Evolutionary conservation across 495 filamentous ascomycete genomes (phyloP), one percentile per base, ranked within the genome.

Genomic region (Penicillium antarcticum): DNA sequence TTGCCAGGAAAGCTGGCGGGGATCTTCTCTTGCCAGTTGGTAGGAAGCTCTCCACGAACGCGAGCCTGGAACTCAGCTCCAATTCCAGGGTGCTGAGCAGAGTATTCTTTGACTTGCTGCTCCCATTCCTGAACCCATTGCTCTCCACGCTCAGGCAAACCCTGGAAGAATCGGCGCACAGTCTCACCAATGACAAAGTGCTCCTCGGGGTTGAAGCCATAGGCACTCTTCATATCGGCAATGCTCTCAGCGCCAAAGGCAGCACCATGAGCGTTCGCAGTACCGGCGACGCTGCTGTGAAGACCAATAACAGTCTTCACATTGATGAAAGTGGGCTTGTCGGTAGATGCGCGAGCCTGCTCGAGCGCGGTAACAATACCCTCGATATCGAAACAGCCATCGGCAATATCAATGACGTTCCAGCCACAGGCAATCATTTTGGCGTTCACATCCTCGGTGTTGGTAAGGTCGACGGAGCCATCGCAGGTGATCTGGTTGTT

Each of bases 401-500:
- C 79, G 38, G 69, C 57, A 2, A 84, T 66, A 45, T 83, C 77
- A 40, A 82, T 65, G 3, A 84, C 79, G 36, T 80, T 66, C 78
- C 80, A 86, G 1, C 80, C 81, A 45, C 65, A 74, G 0, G 82
- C 80, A 7, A 60, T 53, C 80, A 84, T 83, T 60, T 83, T 84
- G 19, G 65, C 69, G 48, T 82, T 83, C 26, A 83, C 68, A 55
- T 84, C 78, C 52, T 86, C 81, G 2, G 73, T 80, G 53, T 79
- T 80, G 14, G 69, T 73, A 4, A 80, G 51, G 44, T 84, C 80
- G 8, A 78, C 73, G 0, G 70, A 71, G n/a, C 82, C 81, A 48
- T 84, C 80, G 55, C 79, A 83, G 13, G 80, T 67, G 19, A 69
- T 65, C 48, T 81, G 70, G 58, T 85, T 85, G 59, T 85, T 81